Evolutionary conservation across 306 rosid species (phyloP), one percentile per base, ranked within the genome.

Genomic region (Lotus japonicus): DNA sequence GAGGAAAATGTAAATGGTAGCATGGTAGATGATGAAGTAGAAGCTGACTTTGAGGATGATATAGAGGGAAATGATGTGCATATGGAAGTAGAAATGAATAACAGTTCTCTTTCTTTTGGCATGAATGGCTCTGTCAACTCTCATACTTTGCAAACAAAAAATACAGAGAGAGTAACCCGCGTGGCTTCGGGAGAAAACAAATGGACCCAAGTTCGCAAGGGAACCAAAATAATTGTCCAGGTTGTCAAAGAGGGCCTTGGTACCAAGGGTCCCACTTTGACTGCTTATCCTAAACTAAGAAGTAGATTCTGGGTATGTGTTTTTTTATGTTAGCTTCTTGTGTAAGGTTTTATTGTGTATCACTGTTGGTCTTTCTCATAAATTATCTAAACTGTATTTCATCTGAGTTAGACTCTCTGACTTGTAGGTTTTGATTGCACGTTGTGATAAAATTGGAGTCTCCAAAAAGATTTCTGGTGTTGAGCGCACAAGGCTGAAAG

Each of bases 191-290:
- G 77, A 56, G 88, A 79, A 76, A 88, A 76, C 31, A 90, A 86
- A 75, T 94, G 99, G 99, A 65, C 31, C 66, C 76, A 59, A 78
- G 99, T 90, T 82, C 81, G 86, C 71, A 85, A 87, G 79, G 92
- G 99, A 61, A 90, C 99, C 74, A 94, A 94, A 85, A 75, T 88
- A 54, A 64, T 94, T 70, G 99, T 94, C 57, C 99, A 94, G 83
- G 99, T 94, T 77, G 92, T 86, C 77, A 94, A 94, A 84, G 97
- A 88, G 82, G 99, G 94, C 53, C 77, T 90, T 60, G 99, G 99
- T 74, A 75, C 95, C 19, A 90, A 94, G 79, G 92, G 99, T 68
- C 99, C 99, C 26, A 84, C 82, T 18, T 70, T 94, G 64, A 88
- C 99, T 49, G 88, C 99, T 65, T 85, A 82, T 76, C 97, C 99